Base-by-base conservation (phyloP, 2,329 filamentous ascomycete genomes). In the Coniochaeta ligniaria region DNA sequence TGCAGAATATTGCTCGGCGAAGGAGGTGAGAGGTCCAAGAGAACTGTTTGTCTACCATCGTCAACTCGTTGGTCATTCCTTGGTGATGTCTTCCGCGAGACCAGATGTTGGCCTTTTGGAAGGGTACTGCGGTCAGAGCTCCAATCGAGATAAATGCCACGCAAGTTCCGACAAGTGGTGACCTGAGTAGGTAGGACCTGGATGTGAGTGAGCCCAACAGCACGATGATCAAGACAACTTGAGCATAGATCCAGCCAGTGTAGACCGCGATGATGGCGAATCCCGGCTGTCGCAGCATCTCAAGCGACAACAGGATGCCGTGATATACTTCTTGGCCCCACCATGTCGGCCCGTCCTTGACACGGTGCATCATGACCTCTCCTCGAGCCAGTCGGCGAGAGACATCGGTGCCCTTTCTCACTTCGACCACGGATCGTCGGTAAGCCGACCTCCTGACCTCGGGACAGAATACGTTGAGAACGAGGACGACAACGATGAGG, bases 311-410 rank as follows among this genome's bases (percentile, higher is more conserved):
- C 20, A 84, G 76, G 22, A 90, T 68, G 11, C 89, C 90, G 52
- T 90, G 89, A 72, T 85, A 85, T 24, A 91, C 81, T 70, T 93
- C 90, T 71, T 93, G 83, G 56, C 85, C 87, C 89, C 88, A 92
- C 83, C 88, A 91, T 66, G 77, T 85, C 0, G 90, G 90, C 0
- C 89, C 89, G 57, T 85, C 87, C 59, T 88, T 83, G 59, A 84
- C 81, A 62, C 91, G 82, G 70, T 92, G 89, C 78, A 93, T 84
- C 77, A 87, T 92, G 66, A 92, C 79, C 70, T 93, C 90, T 2
- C 90, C 90, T 50, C 87, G 81, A 31, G 86, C 87, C 14, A 92
- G 77, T 60, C 86, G 78, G 47, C 80, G 76, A 38, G 81, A 84
- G 35, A 85, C 73, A 65, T 79, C 70, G 66, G 80, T 69, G 64